Base-by-base conservation (phyloP, 805 yeast species). In the Wickerhamiella hasegawae region DNA sequence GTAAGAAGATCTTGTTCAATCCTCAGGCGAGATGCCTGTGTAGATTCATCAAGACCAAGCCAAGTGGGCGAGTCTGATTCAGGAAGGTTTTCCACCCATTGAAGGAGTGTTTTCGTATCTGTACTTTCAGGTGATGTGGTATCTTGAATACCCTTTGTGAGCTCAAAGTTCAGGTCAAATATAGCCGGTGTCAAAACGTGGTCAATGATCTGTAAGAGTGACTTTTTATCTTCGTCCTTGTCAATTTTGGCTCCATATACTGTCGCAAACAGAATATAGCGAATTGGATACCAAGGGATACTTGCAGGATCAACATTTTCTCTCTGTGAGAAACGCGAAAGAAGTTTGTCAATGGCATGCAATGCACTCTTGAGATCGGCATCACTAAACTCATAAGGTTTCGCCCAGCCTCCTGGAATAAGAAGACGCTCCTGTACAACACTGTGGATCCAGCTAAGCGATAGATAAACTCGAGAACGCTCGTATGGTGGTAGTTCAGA, bases 391-490 rank as follows among this genome's bases (percentile, higher is more conserved):
- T 79, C 92, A 48, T 81, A 76, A 8, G 44, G 48, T 43, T 68
- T 66, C 1, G 56, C 45, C 55, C 80, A 79, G 1, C 87, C 81
- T 2, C 68, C 49, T 0, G 87, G 83, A 1, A 62, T 64, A 32
- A 77, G 59, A 33, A 69, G 51, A 35, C 81, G 54, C 40, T 73
- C 83, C 24, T 63, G 63, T 3, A 82, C 48, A 1, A 77, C 48
- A 0, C 79, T 64, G 48, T 81, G 92, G 41, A 68, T 66, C 93
- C 93, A 81, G 0, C 71, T 62, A 4, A 79, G 43, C 19, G 76
- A 51, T 43, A 76, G 71, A 40, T 57, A 62, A 3, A 76, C 45
- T 34, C 69, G 65, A 2, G 55, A 51, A 26, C 65, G 55, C 39
- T 71, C 76, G 4, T 56, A 51, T 0, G 73, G 69, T 29, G 19